phyloP scores from a whole-genome alignment of 208 protist genomes.

The Tritrichomonas musculus region DNA sequence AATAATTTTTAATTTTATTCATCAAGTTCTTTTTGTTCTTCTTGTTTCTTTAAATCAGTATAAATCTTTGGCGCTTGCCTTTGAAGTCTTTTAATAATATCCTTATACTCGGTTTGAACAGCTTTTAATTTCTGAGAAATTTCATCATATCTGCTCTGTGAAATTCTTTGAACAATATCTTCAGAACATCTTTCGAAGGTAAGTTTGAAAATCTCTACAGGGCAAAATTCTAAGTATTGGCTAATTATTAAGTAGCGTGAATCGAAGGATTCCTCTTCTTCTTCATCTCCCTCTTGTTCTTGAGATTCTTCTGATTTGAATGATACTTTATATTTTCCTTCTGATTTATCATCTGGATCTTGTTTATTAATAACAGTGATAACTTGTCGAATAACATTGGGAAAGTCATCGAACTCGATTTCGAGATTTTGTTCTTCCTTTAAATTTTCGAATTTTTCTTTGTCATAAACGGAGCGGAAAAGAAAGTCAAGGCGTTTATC shows the following conservation, averaged over 20 bases:
- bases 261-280: too few species aligned
- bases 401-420: conserved; percentile 10
- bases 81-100: not conserved
- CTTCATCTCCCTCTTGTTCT: too few species aligned
- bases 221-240: not conserved
- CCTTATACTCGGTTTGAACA: not conserved
- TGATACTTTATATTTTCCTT: too few species aligned
- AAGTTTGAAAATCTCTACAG: not conserved
- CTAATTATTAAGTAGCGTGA: not conserved
- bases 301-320: too few species aligned
- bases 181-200: not conserved
- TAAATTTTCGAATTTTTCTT: not conserved
- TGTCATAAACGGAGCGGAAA: not conserved
- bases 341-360: not conserved
- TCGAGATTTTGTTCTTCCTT: not conserved
- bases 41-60: too few species aligned
- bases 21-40: too few species aligned
- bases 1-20: too few species aligned
- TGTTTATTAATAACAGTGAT: not conserved
- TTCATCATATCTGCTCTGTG: not conserved
- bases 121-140: not conserved
- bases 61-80: not conserved
- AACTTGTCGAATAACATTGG: not conserved
- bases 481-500: not conserved
- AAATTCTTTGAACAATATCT: not conserved